A percentile compares a stretch with the other conserved stretches of the same genome.
These are phyloP conservation scores for Ormosia semicastrata DNA, from an alignment of 306 rosid genomes.

Conservation along the genomic window DNA sequence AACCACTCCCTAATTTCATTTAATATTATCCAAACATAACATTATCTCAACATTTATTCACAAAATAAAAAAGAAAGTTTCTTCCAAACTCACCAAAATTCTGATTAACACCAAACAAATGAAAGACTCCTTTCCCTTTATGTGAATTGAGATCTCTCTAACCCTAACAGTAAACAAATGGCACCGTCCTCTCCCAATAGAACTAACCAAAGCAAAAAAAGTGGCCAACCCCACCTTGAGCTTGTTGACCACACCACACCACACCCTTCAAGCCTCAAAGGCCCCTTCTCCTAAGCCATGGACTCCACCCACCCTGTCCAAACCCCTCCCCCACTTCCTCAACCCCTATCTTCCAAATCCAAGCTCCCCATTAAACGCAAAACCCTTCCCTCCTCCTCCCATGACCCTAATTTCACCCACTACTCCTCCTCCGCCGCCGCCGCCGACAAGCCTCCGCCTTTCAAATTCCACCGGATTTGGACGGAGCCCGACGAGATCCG, in stretches of 20 bases:
- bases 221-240: neutral
- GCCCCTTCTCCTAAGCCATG: constrained; percentile 16
- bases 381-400: neutral
- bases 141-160: neutral
- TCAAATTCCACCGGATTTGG: constrained; percentile 45
- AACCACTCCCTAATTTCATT: no score
- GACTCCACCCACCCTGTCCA: constrained; percentile 22
- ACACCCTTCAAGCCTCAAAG: neutral
- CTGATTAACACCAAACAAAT: neutral
- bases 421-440: no score
- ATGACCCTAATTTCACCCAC: neutral
- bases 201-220: neutral
- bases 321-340: neutral
- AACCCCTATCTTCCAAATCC: neutral
- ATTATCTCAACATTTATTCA: neutral
- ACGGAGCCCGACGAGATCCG: constrained; percentile 36
- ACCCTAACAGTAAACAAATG: neutral
- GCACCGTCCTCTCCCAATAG: neutral
- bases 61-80: neutral
- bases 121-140: neutral
- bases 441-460: neutral
- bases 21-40: neutral
- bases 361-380: constrained; percentile 46
- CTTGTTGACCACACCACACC: neutral
- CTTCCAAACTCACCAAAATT: neutral